These are phyloP conservation scores for Excoecaria cochinchinensis DNA, from an alignment of 345 rosid species.

Conservation along the genomic window DNA sequence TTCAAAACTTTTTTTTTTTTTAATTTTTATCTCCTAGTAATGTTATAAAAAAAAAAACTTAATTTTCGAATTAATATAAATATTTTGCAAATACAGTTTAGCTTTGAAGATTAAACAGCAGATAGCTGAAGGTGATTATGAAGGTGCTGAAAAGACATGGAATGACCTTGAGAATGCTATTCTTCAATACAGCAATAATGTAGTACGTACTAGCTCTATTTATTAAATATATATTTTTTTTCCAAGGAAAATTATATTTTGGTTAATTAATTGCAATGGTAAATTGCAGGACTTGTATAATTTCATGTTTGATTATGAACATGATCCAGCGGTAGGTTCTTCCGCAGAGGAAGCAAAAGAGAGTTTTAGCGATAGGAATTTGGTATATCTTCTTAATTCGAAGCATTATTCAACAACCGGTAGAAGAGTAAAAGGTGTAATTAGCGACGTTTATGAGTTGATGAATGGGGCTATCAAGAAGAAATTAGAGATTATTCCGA, in stretches of 20 bases:
- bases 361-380: constrained; percentile 1
- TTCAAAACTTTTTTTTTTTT: background rate
- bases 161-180: constrained; percentile 23
- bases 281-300: constrained; percentile 35
- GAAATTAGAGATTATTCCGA: constrained; percentile 42
- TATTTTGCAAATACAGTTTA: constrained; percentile 18
- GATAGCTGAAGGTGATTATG: constrained; percentile 29
- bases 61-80: background rate
- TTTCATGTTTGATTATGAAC: constrained; percentile 25
- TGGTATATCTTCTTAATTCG: constrained; percentile 5
- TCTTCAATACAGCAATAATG: constrained; percentile 25
- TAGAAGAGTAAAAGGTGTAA: background rate
- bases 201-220: constrained; percentile 29
- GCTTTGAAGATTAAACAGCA: constrained; percentile 35
- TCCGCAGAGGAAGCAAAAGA: background rate
- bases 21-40: no score
- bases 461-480: constrained; percentile 35
- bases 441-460: constrained; percentile 6
- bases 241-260: no score
- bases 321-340: constrained; percentile 1
- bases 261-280: background rate
- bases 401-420: background rate
- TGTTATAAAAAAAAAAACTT: no score
- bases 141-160: constrained; percentile 35
- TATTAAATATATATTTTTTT: no score